Evolutionary conservation across 1,284 basidiomycete species (phyloP).

Genomic region (Cryptococcus sp.): DNA sequence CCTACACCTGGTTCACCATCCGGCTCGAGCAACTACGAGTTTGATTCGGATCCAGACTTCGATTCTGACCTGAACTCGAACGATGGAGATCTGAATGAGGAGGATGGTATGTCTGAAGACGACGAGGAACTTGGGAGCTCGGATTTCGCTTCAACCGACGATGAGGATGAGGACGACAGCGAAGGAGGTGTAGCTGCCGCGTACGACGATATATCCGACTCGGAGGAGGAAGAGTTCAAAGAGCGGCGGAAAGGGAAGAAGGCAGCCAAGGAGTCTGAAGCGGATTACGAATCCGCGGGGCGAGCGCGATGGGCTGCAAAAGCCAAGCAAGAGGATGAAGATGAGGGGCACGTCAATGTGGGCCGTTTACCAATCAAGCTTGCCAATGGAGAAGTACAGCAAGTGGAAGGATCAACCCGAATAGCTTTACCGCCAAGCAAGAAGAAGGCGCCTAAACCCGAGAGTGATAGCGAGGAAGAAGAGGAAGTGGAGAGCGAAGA

Average conservation of each 20-base stretch:
- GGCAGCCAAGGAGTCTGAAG: constrained; percentile 37
- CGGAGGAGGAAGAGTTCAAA: constrained; percentile 7
- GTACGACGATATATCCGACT: constrained; percentile 22
- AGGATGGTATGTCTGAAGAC: constrained; percentile 13
- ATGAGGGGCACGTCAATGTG: constrained; percentile 55
- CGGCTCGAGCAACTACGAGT: constrained; percentile 42
- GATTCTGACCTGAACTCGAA: constrained; percentile 20
- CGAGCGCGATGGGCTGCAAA: constrained; percentile 33
- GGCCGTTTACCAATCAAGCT: constrained; percentile 82
- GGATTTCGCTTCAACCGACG: constrained; percentile 7
- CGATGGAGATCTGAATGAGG: constrained; percentile 14
- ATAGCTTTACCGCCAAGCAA: constrained; percentile 54
- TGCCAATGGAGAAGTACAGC: constrained; percentile 69
- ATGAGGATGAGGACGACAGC: constrained; percentile 23
- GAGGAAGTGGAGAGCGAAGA: constrained; percentile 54
- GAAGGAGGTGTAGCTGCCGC: constrained; percentile 30
- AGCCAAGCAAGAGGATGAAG: constrained; percentile 24
- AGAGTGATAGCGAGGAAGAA: constrained; percentile 53
- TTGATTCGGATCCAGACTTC: constrained; percentile 42
- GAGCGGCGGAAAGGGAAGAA: constrained; percentile 32
- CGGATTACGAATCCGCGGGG: constrained; percentile 43
- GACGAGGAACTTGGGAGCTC: constrained; percentile 15
- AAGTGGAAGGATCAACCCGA: constrained; percentile 47
- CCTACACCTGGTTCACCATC: constrained; percentile 30
- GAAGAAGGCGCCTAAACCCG: constrained; percentile 34